phyloP scores from a whole-genome alignment of 371 early-diverging fungal genomes.

The Mortierella sp. region DNA sequence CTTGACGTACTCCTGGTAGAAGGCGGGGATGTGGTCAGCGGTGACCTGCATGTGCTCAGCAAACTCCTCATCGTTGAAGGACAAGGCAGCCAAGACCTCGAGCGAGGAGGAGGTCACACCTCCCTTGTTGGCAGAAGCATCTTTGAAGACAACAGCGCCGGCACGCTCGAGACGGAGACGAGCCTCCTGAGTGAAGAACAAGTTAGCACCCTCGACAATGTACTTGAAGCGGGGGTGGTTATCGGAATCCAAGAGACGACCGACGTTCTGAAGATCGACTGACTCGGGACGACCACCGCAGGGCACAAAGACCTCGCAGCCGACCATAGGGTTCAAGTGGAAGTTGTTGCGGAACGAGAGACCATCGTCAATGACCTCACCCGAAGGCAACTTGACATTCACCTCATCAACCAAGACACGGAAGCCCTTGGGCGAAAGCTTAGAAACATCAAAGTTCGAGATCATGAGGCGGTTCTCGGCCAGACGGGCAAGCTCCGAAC shows the following conservation, averaged over 20 bases:
- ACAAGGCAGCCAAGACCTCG: constrained; percentile 95
- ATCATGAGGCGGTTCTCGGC: constrained; percentile 91
- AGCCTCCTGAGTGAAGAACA: constrained; percentile 99
- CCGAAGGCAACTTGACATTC: constrained; percentile 89
- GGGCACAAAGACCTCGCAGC: constrained; percentile 94
- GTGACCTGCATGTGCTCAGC: constrained; percentile 92
- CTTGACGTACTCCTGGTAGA: constrained; percentile 93
- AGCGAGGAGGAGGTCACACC: constrained; percentile 98
- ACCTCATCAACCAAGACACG: constrained; percentile 94
- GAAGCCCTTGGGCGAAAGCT: constrained; percentile 91
- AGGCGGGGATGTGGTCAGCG: constrained; percentile 78
- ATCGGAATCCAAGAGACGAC: constrained; percentile 77
- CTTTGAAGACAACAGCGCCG: constrained; percentile 96
- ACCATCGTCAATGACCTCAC: constrained; percentile 89
- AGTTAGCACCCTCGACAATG: constrained; percentile 98
- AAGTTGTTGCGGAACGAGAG: constrained; percentile 96
- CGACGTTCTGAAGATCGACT: constrained; percentile 94
- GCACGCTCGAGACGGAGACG: constrained; percentile 95
- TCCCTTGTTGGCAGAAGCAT: constrained; percentile 99
- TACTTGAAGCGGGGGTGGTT: constrained; percentile 95
- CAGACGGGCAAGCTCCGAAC: constrained; percentile 86
- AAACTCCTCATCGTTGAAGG: constrained; percentile 94
- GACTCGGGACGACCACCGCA: constrained; percentile 99
- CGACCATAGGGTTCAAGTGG: constrained; percentile 87
- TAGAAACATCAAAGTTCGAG: constrained; percentile 85